Evolutionary conservation across 2,329 filamentous ascomycete species (phyloP).

Genomic region (Didymella pomorum): DNA sequence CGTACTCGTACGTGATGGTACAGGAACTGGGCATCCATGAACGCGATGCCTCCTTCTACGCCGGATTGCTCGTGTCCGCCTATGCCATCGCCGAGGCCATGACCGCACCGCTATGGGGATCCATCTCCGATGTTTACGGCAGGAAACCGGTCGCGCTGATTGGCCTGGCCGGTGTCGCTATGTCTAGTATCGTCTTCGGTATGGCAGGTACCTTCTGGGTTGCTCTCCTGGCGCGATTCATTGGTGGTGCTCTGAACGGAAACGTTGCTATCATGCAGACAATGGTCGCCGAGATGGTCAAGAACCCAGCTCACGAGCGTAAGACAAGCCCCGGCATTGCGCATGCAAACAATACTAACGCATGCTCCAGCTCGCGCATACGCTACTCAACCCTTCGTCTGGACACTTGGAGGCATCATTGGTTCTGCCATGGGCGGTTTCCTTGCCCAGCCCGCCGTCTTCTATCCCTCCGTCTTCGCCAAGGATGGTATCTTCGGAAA

Average conservation of each 20-base stretch:
- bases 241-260: conserved; percentile 86
- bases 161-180: conserved; percentile 78
- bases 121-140: conserved; percentile 52
- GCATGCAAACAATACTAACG: conserved; percentile 14
- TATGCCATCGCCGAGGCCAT: conserved; percentile 87
- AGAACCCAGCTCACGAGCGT: conserved; percentile 89
- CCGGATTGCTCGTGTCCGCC: conserved; percentile 82
- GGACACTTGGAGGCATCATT: conserved; percentile 88
- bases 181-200: conserved; percentile 84
- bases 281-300: conserved; percentile 92
- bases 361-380: conserved; percentile 74
- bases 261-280: conserved; percentile 92
- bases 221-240: conserved; percentile 75
- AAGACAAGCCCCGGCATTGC: conserved; percentile 52
- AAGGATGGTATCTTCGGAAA: conserved; percentile 72
- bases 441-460: conserved; percentile 78
- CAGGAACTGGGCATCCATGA: conserved; percentile 49
- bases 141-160: conserved; percentile 53
- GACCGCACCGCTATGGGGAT: conserved; percentile 72
- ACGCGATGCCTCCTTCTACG: conserved; percentile 76
- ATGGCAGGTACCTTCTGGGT: conserved; percentile 84
- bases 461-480: conserved; percentile 77
- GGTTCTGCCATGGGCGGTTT: conserved; percentile 86
- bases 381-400: conserved; percentile 92
- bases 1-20: conserved; percentile 65